Percentiles rank a stretch among this genome's conserved stretches.
Evolutionary conservation across 2,329 filamentous ascomycete species (phyloP).

Genomic region (Acrocalymma vagum): DNA sequence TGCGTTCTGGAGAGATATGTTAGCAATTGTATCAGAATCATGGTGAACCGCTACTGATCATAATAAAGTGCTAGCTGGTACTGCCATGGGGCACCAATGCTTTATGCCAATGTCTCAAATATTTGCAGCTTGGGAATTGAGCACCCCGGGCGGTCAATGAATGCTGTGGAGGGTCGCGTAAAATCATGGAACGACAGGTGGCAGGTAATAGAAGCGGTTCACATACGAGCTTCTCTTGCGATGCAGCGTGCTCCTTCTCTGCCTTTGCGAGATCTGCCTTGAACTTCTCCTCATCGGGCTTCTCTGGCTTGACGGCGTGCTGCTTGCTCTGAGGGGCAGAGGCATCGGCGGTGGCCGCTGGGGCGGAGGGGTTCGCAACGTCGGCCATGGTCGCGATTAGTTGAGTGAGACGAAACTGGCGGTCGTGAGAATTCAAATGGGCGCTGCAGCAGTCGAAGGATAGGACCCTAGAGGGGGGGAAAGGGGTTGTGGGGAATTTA

Average conservation of each 20-base stretch:
- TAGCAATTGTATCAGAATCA: too few species aligned
- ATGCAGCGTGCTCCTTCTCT: conserved; percentile 84
- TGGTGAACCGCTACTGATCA: too few species aligned
- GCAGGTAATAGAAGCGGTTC: too few species aligned
- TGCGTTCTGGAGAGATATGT: conserved; percentile 68
- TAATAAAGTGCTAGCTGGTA: too few species aligned
- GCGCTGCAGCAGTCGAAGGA: conserved; percentile 15
- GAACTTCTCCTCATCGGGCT: conserved; percentile 86
- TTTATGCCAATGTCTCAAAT: too few species aligned
- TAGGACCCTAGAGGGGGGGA: too few species aligned
- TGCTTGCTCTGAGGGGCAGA: conserved; percentile 45
- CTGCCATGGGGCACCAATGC: too few species aligned
- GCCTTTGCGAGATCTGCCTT: conserved; percentile 80
- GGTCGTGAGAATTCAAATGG: conserved; percentile 18
- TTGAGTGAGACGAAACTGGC: conserved; percentile 10
- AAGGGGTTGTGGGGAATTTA: conserved; percentile 5
- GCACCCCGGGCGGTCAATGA: too few species aligned
- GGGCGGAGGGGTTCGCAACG: conserved; percentile 47
- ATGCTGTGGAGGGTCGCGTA: too few species aligned
- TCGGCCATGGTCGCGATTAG: conserved; percentile 44
- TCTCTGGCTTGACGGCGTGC: conserved; percentile 71
- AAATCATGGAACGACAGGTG: too few species aligned
- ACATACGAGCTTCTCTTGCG: conserved; percentile 75
- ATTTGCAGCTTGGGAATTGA: too few species aligned
- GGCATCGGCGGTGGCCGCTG: conserved; percentile 41